A percentile compares a stretch with the other conserved stretches of the same genome.
phyloP scores from a whole-genome alignment of 441 rosid species.

The Viola pubescens region DNA sequence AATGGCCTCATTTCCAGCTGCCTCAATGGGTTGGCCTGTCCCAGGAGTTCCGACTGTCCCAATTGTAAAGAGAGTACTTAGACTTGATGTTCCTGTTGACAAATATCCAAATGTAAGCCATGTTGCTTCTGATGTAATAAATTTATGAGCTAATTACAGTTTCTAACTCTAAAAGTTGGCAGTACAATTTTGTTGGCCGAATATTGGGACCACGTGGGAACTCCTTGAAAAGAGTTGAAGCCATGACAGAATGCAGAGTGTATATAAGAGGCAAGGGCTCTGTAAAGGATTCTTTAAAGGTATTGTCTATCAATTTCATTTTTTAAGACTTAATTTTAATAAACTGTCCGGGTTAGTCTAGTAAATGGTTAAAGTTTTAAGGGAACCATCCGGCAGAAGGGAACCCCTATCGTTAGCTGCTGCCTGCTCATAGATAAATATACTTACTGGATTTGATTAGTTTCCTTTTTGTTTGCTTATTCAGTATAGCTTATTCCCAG shows the following conservation, averaged over 20 bases:
- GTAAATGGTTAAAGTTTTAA: not conserved
- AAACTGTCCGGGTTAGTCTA: constrained; percentile 2
- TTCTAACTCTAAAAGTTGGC: constrained; percentile 31
- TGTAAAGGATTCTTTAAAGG: constrained; percentile 82
- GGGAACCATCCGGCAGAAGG: not conserved
- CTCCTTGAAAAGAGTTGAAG: constrained; percentile 91
- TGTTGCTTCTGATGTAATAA: not conserved
- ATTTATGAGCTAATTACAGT: constrained; percentile 3
- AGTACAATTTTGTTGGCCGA: constrained; percentile 93
- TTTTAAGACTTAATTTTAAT: not conserved
- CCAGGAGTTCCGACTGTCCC: constrained; percentile 57
- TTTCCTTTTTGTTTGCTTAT: constrained; percentile 1
- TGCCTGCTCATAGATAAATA: constrained; percentile 3
- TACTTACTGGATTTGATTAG: not conserved
- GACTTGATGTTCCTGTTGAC: constrained; percentile 93
- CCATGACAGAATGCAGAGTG: constrained; percentile 72
- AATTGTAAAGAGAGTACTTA: constrained; percentile 55
- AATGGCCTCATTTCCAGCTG: constrained; percentile 51
- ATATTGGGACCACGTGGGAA: constrained; percentile 96
- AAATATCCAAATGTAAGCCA: constrained; percentile 77
- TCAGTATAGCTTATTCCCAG: not conserved
- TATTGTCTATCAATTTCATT: constrained; percentile 20
- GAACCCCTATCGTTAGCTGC: constrained; percentile 7
- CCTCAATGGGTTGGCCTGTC: constrained; percentile 71
- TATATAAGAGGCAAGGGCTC: constrained; percentile 94